Base-by-base conservation (phyloP, 2,329 filamentous ascomycete species). In the Lachnellula subtilissima region DNA sequence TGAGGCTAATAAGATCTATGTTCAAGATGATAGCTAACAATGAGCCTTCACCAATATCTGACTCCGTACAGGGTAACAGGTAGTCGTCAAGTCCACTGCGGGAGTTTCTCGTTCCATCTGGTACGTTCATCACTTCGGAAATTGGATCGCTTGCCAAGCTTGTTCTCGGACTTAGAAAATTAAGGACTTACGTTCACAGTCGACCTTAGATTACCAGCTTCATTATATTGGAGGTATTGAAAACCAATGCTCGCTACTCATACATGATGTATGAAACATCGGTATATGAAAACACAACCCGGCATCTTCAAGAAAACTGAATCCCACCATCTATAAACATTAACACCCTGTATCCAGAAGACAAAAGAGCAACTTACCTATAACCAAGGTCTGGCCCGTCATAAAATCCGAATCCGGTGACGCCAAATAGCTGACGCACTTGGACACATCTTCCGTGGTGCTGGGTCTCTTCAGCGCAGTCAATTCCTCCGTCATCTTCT, bases 361-460 rank as follows among this genome's bases (percentile, higher is more conserved):
- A 45, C n/a, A 22, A 12, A 23, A 45, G 22, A 12, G 22, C 6
- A 45, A 12, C 42, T 45, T 45, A 45, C 42, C 83, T 36, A 87
- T 78, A 8, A 87, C 66, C 58, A 85, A 74, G 2, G 81, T 86
- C 71, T 88, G 84, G 0, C 85, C 85, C 0, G 85, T 87, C 62
- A 87, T 75, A 60, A 83, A 87, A 60, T 87, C 80, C 47, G 77
- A 80, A 61, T 87, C 84, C 17, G 73, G 74, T 11, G 80, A 75
- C 1, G 78, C 78, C 58, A 88, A 64, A 65, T 84, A 88, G 58
- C 78, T 79, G n/a, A 88, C 84, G 46, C 82, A 69, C 59, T 80
- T 82, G 1, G 79, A 75, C 9, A 88, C 84, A 66, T 88, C 85
- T 60, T 85, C 80, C 0, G 84, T 82, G 12, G 80, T 77, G 63